phyloP scores from a whole-genome alignment of 371 early-diverging fungal genomes.

The Mortierella sp. region DNA sequence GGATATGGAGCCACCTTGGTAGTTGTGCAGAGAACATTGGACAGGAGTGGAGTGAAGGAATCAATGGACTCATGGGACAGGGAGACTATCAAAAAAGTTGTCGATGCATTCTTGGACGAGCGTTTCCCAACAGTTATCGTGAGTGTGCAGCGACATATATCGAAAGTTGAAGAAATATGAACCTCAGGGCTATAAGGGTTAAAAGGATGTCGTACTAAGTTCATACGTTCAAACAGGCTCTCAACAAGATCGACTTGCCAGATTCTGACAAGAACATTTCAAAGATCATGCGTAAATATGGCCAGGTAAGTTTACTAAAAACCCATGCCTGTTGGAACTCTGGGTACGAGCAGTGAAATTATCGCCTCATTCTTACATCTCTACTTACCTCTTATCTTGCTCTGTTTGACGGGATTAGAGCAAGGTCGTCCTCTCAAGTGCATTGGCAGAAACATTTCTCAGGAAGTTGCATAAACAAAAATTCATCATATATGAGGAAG shows the following conservation, averaged over 20 bases:
- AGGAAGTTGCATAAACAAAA: conserved; percentile 76
- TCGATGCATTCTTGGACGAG: conserved; percentile 76
- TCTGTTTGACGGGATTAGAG: conserved; percentile 27
- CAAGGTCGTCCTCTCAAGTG: conserved; percentile 78
- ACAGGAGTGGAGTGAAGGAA: conserved; percentile 64
- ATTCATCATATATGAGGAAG: conserved; percentile 75
- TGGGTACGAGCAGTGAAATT: not conserved
- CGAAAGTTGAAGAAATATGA: not conserved
- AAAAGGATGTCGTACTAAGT: not conserved
- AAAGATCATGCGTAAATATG: conserved; percentile 77
- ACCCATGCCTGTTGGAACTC: not conserved
- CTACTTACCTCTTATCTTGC: not conserved
- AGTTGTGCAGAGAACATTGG: conserved; percentile 68
- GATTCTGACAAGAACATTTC: conserved; percentile 86
- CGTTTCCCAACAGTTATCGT: conserved; percentile 85
- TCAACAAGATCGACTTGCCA: conserved; percentile 88
- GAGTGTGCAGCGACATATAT: conserved; percentile 2
- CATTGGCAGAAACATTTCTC: conserved; percentile 83
- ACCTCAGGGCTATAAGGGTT: not conserved
- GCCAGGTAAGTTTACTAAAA: conserved; percentile 47
- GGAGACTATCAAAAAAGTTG: conserved; percentile 66
- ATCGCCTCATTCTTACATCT: too few relatives aligned
- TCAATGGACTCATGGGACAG: conserved; percentile 75
- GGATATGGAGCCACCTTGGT: conserved; percentile 75
- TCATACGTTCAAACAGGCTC: conserved; percentile 57